phyloP scores from a whole-genome alignment of 2,329 filamentous ascomycete genomes.

The Periconia digitata region DNA sequence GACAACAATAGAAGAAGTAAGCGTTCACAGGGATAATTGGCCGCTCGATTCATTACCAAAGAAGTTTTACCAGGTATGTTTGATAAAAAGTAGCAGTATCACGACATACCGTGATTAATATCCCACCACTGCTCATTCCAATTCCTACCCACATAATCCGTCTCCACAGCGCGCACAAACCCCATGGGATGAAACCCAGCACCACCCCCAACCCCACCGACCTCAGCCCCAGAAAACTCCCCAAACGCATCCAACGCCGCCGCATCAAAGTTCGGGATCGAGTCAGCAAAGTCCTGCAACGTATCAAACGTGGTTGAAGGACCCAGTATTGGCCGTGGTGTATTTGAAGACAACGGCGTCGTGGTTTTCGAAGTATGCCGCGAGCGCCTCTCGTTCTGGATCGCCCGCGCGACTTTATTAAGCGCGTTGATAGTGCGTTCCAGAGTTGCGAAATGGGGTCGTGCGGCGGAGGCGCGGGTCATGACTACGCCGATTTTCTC shows the following conservation, averaged over 20 bases:
- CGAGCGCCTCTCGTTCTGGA: slow-evolving; percentile 24
- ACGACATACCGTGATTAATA: slow-evolving; percentile 8
- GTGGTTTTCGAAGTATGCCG: neutral
- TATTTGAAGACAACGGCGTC: neutral
- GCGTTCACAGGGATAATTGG: no score
- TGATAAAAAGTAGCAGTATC: no score
- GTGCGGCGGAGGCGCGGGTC: slow-evolving; percentile 15
- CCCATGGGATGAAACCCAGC: slow-evolving; percentile 18
- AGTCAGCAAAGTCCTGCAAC: neutral
- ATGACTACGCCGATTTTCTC: slow-evolving; percentile 25
- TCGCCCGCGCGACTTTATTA: slow-evolving; percentile 29
- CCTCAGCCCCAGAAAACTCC: slow-evolving; percentile 21
- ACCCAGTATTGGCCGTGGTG: neutral
- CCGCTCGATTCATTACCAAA: no score
- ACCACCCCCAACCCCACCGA: slow-evolving; percentile 2
- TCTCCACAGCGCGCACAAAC: slow-evolving; percentile 32
- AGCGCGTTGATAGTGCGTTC: slow-evolving; percentile 30
- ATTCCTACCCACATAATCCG: slow-evolving; percentile 30
- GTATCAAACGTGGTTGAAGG: neutral
- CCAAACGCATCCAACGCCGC: slow-evolving; percentile 18
- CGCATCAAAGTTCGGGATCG: slow-evolving; percentile 17
- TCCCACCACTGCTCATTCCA: slow-evolving; percentile 36
- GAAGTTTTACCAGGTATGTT: no score
- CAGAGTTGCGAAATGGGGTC: slow-evolving; percentile 22
- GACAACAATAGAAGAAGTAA: no score